Evolutionary conservation across 148 eudicot species (phyloP), one percentile per base, ranked within the genome.

Genomic region (Dianthus caryophyllus): DNA sequence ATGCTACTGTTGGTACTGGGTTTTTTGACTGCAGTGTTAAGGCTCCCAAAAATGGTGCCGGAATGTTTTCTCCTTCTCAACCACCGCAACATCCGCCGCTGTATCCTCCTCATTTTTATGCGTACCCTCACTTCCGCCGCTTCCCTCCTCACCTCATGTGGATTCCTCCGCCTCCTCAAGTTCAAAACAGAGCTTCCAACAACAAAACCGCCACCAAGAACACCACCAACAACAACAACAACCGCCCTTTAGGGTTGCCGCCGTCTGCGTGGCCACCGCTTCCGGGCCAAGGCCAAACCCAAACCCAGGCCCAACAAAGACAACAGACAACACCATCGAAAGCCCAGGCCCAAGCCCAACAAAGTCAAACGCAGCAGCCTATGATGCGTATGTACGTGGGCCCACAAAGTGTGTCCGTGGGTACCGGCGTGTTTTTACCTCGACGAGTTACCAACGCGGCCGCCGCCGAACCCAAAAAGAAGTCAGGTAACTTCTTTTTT

Each of bases 351-450:
- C 88, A 81, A 26, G 74, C 68, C 78, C 79, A 65, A 1, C 0
- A 4, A 25, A 82, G 87, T 3, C 73, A 84, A 1, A n/a, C n/a
- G n/a, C 44, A 17, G 26, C 14, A 79, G 41, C 65, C 73, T 13
- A n/a, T 30, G 74, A 71, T 78, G 26, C 79, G 87, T 13, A 73
- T 79, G 25, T 81, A 70, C 22, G 79, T 80, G 6, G 85, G 36
- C 13, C 25, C 75, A 9, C 79, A 75, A 51, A 74, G 82, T 29
- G 87, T 84, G 63, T 69, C 77, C 21, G 79, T 74, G 1, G 92
- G 96, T 1, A 89, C 96, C 0, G 96, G 96, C 0, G 96, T 89
- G 2, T 89, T 89, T 62, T 64, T 89, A 36, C 96, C 96, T 13
- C 77, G 96, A 9, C 75, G 75, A 16, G 57, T 66, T 5, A 76